These are phyloP conservation scores for Starmerella scarabaei DNA, from an alignment of 805 yeast species.

Conservation along the genomic window DNA sequence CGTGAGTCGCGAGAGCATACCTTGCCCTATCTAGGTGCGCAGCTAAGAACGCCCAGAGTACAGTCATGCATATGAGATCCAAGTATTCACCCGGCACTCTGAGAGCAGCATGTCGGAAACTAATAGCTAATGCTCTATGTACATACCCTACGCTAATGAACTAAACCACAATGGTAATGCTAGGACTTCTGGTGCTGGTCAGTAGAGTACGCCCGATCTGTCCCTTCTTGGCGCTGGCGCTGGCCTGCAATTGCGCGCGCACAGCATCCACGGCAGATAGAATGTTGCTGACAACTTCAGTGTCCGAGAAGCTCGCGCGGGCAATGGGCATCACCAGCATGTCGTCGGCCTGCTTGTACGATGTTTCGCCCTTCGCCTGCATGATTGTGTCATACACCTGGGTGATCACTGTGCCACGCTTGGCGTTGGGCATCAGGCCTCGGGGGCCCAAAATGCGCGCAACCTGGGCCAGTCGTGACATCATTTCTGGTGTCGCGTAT, in stretches of 20 bases:
- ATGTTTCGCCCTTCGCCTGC: slow-evolving; percentile 50
- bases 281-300: slow-evolving; percentile 59
- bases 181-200: slow-evolving; percentile 66
- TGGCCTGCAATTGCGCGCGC: slow-evolving; percentile 29
- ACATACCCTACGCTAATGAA: too few relatives aligned
- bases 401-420: slow-evolving; percentile 74
- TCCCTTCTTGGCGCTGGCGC: slow-evolving; percentile 28
- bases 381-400: slow-evolving; percentile 44
- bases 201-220: slow-evolving; percentile 56
- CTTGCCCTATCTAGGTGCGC: too few relatives aligned
- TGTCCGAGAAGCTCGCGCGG: slow-evolving; percentile 62
- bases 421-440: slow-evolving; percentile 77
- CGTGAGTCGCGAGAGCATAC: neutral
- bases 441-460: slow-evolving; percentile 80
- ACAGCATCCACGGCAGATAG: slow-evolving; percentile 53
- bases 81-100: too few relatives aligned
- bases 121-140: too few relatives aligned
- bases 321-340: slow-evolving; percentile 59
- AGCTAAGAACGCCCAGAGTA: too few relatives aligned
- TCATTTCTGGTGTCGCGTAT: slow-evolving; percentile 75
- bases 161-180: slow-evolving; percentile 47
- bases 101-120: too few relatives aligned
- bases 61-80: too few relatives aligned
- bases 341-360: slow-evolving; percentile 62
- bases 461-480: slow-evolving; percentile 43